Conservation (phyloP, 2,329 filamentous ascomycete species). For the Lachnellula willkommii region DNA sequence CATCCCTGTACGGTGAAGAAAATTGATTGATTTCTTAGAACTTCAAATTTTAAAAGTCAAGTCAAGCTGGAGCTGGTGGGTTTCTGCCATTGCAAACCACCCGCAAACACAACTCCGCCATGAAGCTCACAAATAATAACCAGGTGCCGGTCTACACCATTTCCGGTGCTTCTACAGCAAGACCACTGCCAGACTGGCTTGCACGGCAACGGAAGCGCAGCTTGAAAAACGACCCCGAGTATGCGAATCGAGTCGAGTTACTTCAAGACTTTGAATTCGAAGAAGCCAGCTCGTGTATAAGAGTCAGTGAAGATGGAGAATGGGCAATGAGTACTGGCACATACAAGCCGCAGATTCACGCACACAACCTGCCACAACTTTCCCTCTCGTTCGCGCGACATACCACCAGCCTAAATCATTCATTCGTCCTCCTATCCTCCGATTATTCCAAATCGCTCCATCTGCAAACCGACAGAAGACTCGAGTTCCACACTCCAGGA, state of each 20-base stretch:
- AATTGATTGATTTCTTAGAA: not conserved
- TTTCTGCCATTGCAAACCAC: not conserved
- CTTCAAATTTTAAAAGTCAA: not conserved
- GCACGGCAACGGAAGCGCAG: conserved; percentile 83
- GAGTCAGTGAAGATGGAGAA: conserved; percentile 89
- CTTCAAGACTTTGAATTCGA: conserved; percentile 98
- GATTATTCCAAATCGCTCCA: conserved; percentile 95
- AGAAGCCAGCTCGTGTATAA: conserved; percentile 85
- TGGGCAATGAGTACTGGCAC: conserved; percentile 95
- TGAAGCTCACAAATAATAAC: conserved; percentile 80
- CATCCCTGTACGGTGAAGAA: not conserved
- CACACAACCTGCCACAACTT: conserved; percentile 89
- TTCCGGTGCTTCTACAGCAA: conserved; percentile 80
- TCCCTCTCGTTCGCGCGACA: conserved; percentile 92
- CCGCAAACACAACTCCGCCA: conserved; percentile 33
- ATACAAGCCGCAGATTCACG: conserved; percentile 77
- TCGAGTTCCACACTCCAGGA: conserved; percentile 88
- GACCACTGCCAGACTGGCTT: conserved; percentile 92
- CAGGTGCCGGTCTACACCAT: conserved; percentile 91
- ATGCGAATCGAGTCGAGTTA: conserved; percentile 87
- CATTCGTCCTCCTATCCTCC: conserved; percentile 78
- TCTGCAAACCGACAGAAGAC: conserved; percentile 80
- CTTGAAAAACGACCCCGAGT: conserved; percentile 87
- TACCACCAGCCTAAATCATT: conserved; percentile 85
- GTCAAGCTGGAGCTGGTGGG: not conserved